Base-by-base conservation (phyloP, 371 early-diverging fungal species). In the Apophysomyces ossiformis region DNA sequence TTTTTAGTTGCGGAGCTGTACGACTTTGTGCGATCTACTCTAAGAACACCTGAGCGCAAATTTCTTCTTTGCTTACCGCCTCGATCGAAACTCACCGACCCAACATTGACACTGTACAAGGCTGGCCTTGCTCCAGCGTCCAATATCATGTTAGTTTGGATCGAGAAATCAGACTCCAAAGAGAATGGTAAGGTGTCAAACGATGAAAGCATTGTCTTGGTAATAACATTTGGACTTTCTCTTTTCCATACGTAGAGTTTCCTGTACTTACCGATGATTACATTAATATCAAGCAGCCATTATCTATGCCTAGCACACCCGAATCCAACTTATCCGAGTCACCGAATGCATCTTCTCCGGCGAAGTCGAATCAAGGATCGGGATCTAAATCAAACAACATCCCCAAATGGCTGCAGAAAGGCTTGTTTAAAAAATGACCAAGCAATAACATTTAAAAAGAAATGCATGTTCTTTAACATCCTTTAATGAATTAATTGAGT, bases 391-490 rank as follows among this genome's bases (percentile, higher is more conserved):
- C 69, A 57, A 76, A 67, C n/a, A 44, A 63, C 13, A 66, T 83
- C 9, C 83, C 83, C 37, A 80, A 76, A 66, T 83, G 83, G 83
- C 63, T 83, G 15, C 76, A 80, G 41, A 83, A 83, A 41, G 83
- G 83, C 5, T 39, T 83, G 15, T 83, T 80, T 46, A 83, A 78
- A 63, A 83, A 80, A 67, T 75, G 71, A 66, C n/a, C 54, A 8
- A 4, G 9, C 54, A 54, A 13, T n/a, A 54, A 54, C n/a, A 9
- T 32, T 16, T 21, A 26, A 26, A 26, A 26, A 26, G 32, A 26
- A 26, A 26, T 26, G 32, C 32, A 26, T 26, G 32, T 26, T 3
- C 32, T 3, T 26, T 26, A 26, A 26, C 32, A 26, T 26, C 32
- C 2, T 26, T 26, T 26, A 26, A 26, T 26, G 32, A 26, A 26